phyloP scores from a whole-genome alignment of 768 basidiomycete species.

The Rhodotorula kratochvilovae region DNA sequence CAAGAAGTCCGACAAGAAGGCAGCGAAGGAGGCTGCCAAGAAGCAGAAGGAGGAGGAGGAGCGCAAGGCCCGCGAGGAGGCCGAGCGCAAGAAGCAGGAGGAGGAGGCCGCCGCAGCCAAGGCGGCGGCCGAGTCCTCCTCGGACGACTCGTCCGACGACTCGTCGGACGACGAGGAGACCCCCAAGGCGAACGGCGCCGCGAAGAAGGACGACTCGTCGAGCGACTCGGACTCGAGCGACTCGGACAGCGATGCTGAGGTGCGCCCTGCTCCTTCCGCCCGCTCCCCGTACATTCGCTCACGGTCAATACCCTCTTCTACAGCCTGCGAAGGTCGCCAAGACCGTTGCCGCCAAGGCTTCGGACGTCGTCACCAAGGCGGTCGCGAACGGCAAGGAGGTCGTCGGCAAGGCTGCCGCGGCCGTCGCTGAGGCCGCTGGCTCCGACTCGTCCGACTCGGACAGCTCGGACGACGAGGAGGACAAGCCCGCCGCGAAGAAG shows the following conservation, averaged over 20 bases:
- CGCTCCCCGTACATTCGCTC: constrained; percentile 12
- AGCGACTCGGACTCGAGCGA: constrained; percentile 26
- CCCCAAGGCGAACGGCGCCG: constrained; percentile 46
- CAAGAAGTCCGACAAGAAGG: constrained; percentile 35
- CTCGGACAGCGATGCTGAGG: constrained; percentile 37
- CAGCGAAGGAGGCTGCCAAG: constrained; percentile 27
- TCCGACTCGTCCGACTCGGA: constrained; percentile 15
- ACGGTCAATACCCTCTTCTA: not conserved
- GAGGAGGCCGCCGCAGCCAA: constrained; percentile 20
- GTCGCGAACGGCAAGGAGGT: constrained; percentile 31
- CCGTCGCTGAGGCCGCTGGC: constrained; percentile 3
- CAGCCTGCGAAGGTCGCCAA: constrained; percentile 39
- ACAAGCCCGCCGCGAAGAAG: constrained; percentile 25
- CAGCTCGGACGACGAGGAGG: constrained; percentile 25
- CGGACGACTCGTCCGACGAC: constrained; percentile 10
- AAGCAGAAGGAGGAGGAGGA: constrained; percentile 27
- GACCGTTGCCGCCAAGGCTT: constrained; percentile 23
- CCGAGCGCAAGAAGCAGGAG: constrained; percentile 15
- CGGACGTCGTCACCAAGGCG: constrained; percentile 38
- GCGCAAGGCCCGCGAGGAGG: constrained; percentile 48
- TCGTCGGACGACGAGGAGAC: constrained; percentile 23
- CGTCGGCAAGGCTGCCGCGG: constrained; percentile 32
- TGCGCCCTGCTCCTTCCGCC: constrained; percentile 39
- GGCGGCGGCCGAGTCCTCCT: constrained; percentile 13
- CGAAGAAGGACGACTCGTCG: constrained; percentile 39